phyloP scores from a whole-genome alignment of 164 flowering plant genomes.

The Taxillus chinensis region DNA sequence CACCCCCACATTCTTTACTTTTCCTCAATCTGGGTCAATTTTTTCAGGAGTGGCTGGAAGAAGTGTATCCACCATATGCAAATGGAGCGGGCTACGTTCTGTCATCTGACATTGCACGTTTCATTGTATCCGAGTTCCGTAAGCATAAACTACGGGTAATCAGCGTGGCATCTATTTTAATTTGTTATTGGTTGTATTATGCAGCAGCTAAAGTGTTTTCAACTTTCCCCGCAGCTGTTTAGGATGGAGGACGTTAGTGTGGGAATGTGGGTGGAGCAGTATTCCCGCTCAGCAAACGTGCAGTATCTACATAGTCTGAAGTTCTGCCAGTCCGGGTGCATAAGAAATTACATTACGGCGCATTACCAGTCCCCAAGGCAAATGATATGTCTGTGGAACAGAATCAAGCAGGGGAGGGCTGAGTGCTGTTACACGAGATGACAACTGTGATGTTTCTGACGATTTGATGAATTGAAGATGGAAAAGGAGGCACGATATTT shows the following conservation, averaged over 20 bases:
- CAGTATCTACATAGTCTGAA: constrained; percentile 52
- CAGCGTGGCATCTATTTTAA: constrained; percentile 1
- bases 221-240: constrained; percentile 38
- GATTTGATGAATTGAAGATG: no score
- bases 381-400: constrained; percentile 82
- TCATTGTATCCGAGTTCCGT: constrained; percentile 65
- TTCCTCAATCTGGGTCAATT: neutral
- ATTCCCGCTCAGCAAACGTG: constrained; percentile 44
- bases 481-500: no score
- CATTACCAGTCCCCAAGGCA: constrained; percentile 89
- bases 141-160: constrained; percentile 60
- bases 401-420: constrained; percentile 40
- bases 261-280: constrained; percentile 89
- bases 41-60: constrained; percentile 94
- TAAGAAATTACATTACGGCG: constrained; percentile 59
- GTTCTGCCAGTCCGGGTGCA: constrained; percentile 82
- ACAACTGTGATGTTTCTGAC: neutral
- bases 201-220: neutral
- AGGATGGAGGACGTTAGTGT: constrained; percentile 89
- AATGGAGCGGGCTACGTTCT: constrained; percentile 92
- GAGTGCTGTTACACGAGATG: constrained; percentile 76
- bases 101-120: constrained; percentile 72
- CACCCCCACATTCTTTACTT: no score
- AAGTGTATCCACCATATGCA: constrained; percentile 89
- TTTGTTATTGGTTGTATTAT: neutral